A percentile compares a stretch with the other conserved stretches of the same genome.
phyloP scores from a whole-genome alignment of 2,329 filamentous ascomycete species.

The Aschersonia sp. region DNA sequence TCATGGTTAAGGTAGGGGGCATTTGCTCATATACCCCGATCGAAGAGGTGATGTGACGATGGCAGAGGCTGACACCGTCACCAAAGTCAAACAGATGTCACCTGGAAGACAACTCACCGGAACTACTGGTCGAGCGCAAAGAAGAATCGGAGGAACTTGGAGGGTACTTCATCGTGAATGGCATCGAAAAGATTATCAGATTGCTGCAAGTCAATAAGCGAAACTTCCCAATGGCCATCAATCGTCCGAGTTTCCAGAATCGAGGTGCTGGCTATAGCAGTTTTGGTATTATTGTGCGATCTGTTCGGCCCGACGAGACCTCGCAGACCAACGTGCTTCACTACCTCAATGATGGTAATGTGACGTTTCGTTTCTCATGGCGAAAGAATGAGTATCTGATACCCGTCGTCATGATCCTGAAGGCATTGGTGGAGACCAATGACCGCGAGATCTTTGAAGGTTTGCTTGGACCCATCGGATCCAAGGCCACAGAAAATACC shows the following conservation, averaged over 20 bases:
- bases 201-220: conserved; percentile 80
- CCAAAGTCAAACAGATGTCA: conserved; percentile 75
- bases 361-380: conserved; percentile 97
- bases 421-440: conserved; percentile 89
- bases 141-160: conserved; percentile 95
- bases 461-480: conserved; percentile 65
- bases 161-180: conserved; percentile 95
- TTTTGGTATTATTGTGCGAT: conserved; percentile 82
- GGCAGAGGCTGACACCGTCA: background rate
- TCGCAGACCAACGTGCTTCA: conserved; percentile 96
- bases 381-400: conserved; percentile 95
- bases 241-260: conserved; percentile 77
- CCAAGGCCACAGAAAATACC: conserved; percentile 70
- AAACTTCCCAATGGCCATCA: conserved; percentile 92
- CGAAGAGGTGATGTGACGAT: background rate
- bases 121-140: conserved; percentile 68
- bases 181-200: conserved; percentile 91
- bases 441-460: conserved; percentile 92
- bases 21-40: background rate
- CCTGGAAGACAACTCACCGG: conserved; percentile 72
- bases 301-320: conserved; percentile 90
- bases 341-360: conserved; percentile 88
- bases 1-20: conserved; percentile 71
- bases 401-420: conserved; percentile 91
- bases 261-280: conserved; percentile 80